These are phyloP conservation scores for Thozetella sp. DNA, from an alignment of 495 filamentous ascomycete species.

Conservation along the genomic window DNA sequence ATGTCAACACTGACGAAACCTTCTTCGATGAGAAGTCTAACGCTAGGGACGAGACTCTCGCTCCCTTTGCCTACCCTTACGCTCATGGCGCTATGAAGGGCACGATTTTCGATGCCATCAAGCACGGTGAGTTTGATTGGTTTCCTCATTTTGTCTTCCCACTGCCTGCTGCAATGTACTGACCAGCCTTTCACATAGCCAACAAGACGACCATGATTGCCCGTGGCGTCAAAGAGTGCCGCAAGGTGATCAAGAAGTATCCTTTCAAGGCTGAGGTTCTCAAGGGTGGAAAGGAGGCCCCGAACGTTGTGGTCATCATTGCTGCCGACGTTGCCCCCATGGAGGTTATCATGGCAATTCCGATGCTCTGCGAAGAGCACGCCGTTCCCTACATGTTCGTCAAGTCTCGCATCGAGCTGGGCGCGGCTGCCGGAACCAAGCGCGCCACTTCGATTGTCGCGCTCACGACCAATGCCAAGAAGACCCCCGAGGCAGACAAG, in stretches of 20 bases:
- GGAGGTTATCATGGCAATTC: constrained; percentile 97
- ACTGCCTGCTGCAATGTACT: no score
- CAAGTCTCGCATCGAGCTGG: constrained; percentile 83
- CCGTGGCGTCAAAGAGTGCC: constrained; percentile 97
- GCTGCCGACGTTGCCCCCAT: constrained; percentile 96
- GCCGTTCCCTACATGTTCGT: constrained; percentile 94
- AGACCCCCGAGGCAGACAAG: constrained; percentile 47
- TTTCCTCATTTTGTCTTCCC: no score
- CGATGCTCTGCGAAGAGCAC: constrained; percentile 96
- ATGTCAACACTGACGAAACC: constrained; percentile 20
- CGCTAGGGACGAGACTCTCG: constrained; percentile 69
- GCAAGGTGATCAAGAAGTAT: constrained; percentile 94
- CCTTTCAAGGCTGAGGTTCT: constrained; percentile 59
- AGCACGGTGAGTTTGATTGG: no score
- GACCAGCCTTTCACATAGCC: constrained; percentile 79
- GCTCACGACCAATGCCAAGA: constrained; percentile 65
- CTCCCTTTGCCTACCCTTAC: no score
- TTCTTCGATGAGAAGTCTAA: constrained; percentile 37
- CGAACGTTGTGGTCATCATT: constrained; percentile 77
- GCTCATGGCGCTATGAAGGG: no score
- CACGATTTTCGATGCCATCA: no score
- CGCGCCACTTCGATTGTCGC: constrained; percentile 93
- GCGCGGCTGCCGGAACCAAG: constrained; percentile 89
- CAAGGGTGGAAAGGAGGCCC: constrained; percentile 50
- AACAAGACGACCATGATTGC: constrained; percentile 93